Percentiles rank a stretch among this genome's conserved stretches.
Conservation (phyloP, 1,284 basidiomycete species). For the Leccinum pachyderme region DNA sequence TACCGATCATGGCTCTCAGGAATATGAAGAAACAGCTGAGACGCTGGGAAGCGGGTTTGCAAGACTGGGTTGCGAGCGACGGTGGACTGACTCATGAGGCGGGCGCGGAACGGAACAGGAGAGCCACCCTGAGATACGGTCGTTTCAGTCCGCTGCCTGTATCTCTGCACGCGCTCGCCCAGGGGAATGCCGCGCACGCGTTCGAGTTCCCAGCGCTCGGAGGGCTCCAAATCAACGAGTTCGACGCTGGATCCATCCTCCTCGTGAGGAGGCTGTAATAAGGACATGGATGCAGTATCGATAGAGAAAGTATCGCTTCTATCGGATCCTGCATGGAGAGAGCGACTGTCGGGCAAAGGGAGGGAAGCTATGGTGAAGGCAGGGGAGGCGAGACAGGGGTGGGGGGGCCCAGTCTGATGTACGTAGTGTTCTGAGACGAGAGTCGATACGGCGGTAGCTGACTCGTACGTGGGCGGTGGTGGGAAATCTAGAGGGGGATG, state of each 20-base stretch:
- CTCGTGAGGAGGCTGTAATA: conserved; percentile 15
- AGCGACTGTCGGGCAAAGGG: conserved; percentile 12
- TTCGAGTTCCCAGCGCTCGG: conserved; percentile 33
- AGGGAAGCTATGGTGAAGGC: conserved; percentile 30
- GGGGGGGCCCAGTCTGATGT: conserved; percentile 26
- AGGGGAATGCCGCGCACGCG: conserved; percentile 30
- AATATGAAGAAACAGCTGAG: conserved; percentile 34
- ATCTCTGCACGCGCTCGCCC: conserved; percentile 29
- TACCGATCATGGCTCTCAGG: conserved; percentile 32
- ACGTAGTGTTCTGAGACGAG: conserved; percentile 32
- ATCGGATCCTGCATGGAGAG: conserved; percentile 17
- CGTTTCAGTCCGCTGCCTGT: conserved; percentile 19
- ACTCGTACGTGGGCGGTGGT: conserved; percentile 32
- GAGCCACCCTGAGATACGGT: not conserved
- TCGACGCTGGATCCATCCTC: conserved; percentile 32
- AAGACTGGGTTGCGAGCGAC: conserved; percentile 27
- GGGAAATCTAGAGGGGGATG: conserved; percentile 25
- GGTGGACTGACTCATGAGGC: conserved; percentile 34
- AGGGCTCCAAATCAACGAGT: conserved; percentile 32
- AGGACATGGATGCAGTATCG: conserved; percentile 13
- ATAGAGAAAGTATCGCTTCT: conserved; percentile 27
- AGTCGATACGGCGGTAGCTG: conserved; percentile 31
- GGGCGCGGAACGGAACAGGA: conserved; percentile 20
- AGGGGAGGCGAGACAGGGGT: conserved; percentile 24
- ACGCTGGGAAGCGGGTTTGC: conserved; percentile 32